A percentile compares a stretch with the other conserved stretches of the same genome.
phyloP scores from a whole-genome alignment of 768 basidiomycete species.

The Zangia roseola region DNA sequence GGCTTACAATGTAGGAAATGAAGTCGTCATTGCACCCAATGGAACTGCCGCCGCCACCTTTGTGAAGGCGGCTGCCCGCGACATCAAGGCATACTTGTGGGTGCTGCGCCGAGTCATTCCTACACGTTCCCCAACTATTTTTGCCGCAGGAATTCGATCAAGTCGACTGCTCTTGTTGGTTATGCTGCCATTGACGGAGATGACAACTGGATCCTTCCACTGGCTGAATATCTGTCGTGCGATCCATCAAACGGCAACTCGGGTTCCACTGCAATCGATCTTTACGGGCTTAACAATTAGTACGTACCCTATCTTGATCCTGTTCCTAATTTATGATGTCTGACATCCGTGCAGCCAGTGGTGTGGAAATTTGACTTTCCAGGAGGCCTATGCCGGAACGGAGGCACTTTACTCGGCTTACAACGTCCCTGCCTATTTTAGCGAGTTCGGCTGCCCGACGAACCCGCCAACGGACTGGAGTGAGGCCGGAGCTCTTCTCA shows the following conservation, averaged over 20 bases:
- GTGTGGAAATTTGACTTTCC: slow-evolving; percentile 70
- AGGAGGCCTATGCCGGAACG: slow-evolving; percentile 53
- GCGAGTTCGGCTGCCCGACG: slow-evolving; percentile 79
- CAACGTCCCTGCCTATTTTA: slow-evolving; percentile 86
- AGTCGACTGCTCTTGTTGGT: slow-evolving; percentile 67
- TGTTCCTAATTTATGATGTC: neutral
- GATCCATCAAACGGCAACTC: slow-evolving; percentile 54
- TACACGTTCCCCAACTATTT: neutral
- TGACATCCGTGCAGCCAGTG: slow-evolving; percentile 55
- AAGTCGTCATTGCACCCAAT: slow-evolving; percentile 55
- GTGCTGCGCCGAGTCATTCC: slow-evolving; percentile 23
- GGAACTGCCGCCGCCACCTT: slow-evolving; percentile 68
- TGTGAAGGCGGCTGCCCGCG: slow-evolving; percentile 90
- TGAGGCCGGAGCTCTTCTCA: slow-evolving; percentile 72
- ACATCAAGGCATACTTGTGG: slow-evolving; percentile 81
- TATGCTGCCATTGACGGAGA: slow-evolving; percentile 84
- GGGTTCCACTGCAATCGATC: slow-evolving; percentile 66
- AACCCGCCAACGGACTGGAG: slow-evolving; percentile 70
- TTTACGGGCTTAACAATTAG: slow-evolving; percentile 90
- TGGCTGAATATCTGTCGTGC: slow-evolving; percentile 82
- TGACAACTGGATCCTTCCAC: slow-evolving; percentile 54
- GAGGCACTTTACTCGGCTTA: slow-evolving; percentile 57
- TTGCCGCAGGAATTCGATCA: slow-evolving; percentile 53
- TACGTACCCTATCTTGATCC: slow-evolving; percentile 36
- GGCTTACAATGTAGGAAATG: slow-evolving; percentile 90